phyloP scores from a whole-genome alignment of 306 rosid genomes.

The Rosa lucieae region DNA sequence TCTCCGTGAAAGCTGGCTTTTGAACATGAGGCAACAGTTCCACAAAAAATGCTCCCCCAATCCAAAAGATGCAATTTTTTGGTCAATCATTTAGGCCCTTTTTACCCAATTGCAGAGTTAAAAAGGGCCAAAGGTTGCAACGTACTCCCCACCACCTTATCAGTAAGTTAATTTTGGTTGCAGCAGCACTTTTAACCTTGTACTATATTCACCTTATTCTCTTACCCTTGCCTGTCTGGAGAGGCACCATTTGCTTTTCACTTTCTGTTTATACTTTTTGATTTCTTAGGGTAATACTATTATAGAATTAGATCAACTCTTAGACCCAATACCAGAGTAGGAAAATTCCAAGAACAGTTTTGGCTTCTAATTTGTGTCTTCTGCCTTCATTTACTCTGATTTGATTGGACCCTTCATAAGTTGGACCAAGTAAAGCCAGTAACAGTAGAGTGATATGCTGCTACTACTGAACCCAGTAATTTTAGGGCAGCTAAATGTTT shows the following conservation, averaged over 20 bases:
- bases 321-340: not conserved
- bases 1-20: not conserved
- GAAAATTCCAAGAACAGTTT: not conserved
- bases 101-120: not conserved
- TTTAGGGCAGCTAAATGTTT: not conserved
- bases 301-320: not conserved
- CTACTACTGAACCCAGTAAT: not conserved
- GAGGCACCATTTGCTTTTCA: not conserved
- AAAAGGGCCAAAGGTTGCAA: not conserved
- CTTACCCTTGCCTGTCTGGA: not conserved
- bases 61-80: not conserved
- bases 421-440: not conserved
- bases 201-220: not conserved
- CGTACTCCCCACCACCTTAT: not conserved
- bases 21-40: not conserved
- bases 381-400: not conserved
- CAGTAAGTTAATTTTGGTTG: not conserved
- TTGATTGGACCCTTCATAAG: not conserved
- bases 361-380: not conserved
- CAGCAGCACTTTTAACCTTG: not conserved
- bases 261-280: not conserved
- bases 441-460: not conserved
- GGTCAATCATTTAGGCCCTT: not conserved
- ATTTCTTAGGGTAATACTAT: not conserved
- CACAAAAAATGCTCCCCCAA: not conserved